Percentiles rank a stretch among this genome's conserved stretches.
phyloP scores from a whole-genome alignment of 768 basidiomycete genomes.

The Crassisporium funariophilum region DNA sequence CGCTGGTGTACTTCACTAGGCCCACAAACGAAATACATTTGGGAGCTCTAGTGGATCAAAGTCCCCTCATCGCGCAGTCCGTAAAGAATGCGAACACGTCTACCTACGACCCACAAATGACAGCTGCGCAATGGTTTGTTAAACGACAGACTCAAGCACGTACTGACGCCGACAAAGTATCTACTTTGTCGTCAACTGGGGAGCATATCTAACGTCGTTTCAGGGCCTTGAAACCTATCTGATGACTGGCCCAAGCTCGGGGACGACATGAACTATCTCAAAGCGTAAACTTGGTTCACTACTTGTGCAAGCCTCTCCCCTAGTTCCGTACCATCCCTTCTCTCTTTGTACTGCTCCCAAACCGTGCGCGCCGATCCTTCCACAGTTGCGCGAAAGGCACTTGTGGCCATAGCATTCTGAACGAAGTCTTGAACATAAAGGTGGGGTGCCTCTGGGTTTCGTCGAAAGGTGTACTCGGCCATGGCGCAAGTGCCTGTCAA shows the following conservation, averaged over 20 bases:
- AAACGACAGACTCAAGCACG: constrained; percentile 18
- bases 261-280: no score
- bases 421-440: constrained; percentile 4
- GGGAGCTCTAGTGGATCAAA: constrained; percentile 46
- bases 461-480: constrained; percentile 8
- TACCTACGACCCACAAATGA: constrained; percentile 23
- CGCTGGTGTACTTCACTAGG: constrained; percentile 62
- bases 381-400: constrained; percentile 3
- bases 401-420: constrained; percentile 2
- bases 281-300: constrained; percentile 4
- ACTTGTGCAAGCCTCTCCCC: constrained; percentile 1
- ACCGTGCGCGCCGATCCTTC: constrained; percentile 1
- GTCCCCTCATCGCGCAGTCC: constrained; percentile 46
- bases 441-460: constrained; percentile 9
- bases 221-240: no score
- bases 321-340: not conserved
- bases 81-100: constrained; percentile 24
- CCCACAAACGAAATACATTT: constrained; percentile 50
- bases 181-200: no score
- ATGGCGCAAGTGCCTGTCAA: constrained; percentile 7
- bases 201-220: no score
- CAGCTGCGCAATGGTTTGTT: constrained; percentile 31
- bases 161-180: constrained; percentile 16
- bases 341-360: constrained; percentile 3
- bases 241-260: no score